phyloP scores from a whole-genome alignment of 441 rosid species.

The Aleurites moluccanus region DNA sequence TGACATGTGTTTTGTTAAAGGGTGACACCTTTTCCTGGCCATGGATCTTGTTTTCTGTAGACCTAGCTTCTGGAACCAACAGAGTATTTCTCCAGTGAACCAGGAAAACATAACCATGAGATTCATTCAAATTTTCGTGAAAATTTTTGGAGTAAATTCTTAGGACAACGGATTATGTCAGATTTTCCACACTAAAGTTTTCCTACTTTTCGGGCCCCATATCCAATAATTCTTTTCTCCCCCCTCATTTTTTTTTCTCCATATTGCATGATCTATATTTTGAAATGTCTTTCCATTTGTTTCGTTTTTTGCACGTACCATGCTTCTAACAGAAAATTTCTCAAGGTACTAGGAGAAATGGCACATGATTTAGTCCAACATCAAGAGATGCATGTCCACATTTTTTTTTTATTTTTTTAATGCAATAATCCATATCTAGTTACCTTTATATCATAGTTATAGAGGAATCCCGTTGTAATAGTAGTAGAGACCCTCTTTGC shows the following conservation, averaged over 20 bases:
- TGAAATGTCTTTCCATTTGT: not conserved
- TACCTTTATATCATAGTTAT: not conserved
- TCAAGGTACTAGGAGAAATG: not conserved
- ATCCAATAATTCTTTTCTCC: not conserved
- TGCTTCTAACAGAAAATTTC: not conserved
- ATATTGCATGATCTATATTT: not conserved
- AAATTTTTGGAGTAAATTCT: not conserved
- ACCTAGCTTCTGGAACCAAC: not conserved
- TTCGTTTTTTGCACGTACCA: not conserved
- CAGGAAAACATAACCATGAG: not conserved
- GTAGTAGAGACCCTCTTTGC: too few relatives aligned
- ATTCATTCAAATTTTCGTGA: not conserved
- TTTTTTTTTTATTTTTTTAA: not conserved
- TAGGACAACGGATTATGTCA: not conserved
- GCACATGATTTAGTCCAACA: not conserved
- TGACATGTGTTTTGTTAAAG: not conserved
- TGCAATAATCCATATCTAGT: slow-evolving; percentile 1
- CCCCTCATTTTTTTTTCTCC: not conserved
- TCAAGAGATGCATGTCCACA: not conserved
- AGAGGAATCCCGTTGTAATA: not conserved
- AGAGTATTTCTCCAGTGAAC: not conserved
- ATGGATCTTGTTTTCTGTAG: not conserved
- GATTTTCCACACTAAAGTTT: not conserved
- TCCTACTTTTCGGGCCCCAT: not conserved
- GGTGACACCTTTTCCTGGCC: not conserved